phyloP scores from a whole-genome alignment of 192 early-diverging fungal genomes.

The Diversispora epigaea region DNA sequence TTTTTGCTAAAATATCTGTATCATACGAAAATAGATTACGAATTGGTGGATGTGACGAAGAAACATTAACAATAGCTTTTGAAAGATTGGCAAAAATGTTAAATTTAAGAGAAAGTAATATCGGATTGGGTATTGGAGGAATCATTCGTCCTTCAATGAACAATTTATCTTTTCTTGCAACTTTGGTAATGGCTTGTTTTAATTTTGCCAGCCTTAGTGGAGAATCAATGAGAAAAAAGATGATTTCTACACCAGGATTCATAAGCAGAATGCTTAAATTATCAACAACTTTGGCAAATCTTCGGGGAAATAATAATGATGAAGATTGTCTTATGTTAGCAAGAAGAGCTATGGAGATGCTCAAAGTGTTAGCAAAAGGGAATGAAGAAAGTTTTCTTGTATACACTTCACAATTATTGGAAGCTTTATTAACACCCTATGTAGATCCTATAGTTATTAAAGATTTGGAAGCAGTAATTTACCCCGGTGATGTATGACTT shows the following conservation, averaged over 20 bases:
- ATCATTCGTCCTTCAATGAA: constrained; percentile 29
- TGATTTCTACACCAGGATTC: constrained; percentile 18
- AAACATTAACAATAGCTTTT: constrained; percentile 39
- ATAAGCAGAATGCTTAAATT: constrained; percentile 24
- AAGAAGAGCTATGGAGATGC: constrained; percentile 23
- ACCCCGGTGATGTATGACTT: constrained; percentile 27
- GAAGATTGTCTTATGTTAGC: constrained; percentile 15
- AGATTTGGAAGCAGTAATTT: constrained; percentile 24
- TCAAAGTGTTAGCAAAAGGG: constrained; percentile 24
- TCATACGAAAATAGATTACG: constrained; percentile 51
- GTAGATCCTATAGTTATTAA: constrained; percentile 21
- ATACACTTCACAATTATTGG: constrained; percentile 30
- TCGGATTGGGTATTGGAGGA: constrained; percentile 10
- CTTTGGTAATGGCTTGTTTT: constrained; percentile 53
- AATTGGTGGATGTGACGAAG: constrained; percentile 42
- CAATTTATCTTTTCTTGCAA: constrained; percentile 53
- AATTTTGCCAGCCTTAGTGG: constrained; percentile 43
- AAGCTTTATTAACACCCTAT: constrained; percentile 23
- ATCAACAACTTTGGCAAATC: constrained; percentile 10
- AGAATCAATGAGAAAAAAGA: constrained; percentile 10
- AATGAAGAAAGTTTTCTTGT: constrained; percentile 25
- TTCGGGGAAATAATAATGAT: neutral
- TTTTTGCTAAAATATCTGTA: constrained; percentile 59
- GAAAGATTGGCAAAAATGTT: constrained; percentile 41
- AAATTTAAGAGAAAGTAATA: constrained; percentile 33